Base-by-base conservation (phyloP, 176 grass and related monocot species). In the Miscanthus lutarioriparius region DNA sequence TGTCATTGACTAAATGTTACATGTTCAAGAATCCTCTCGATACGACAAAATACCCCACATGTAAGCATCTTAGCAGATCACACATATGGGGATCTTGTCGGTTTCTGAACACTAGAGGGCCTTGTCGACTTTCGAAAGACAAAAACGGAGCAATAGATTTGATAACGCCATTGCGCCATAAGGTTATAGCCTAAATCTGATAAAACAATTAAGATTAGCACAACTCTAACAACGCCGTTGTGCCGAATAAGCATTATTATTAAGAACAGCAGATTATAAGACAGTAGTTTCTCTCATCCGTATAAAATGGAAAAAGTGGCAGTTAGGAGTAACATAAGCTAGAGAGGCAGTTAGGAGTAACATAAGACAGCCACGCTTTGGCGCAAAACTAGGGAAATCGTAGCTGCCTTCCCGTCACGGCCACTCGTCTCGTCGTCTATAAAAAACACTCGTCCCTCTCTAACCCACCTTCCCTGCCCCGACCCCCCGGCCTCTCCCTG, bases 391-490 rank as follows among this genome's bases (percentile, higher is more conserved):
- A 13, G 73, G 73, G 10, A 35, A 56, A 76, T 19, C 17, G 5
- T 35, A 15, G 44, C 17, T 20, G 44, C 74, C 10, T 16, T 7
- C 45, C 69, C 69, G 20, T 12, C 69, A 44, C 69, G 69, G n/a
- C 39, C 68, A 25, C 68, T 25, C 48, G 45, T 54, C 82, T 80
- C 8, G 37, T 74, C 38, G 87, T 5, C 79, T 90, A 90, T 83
- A 90, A 87, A 84, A 80, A 79, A 83, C 75, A 67, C 67, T 82
- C 85, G 53, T 81, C 83, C 66, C n/a, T 38, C 82, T 77, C 44
- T 38, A 80, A 59, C 82, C 80, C 67, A 10, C 45, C 83, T 76
- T 63, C 64, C 77, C 81, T 75, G 1, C 25, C 68, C 84, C 68
- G 39, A 63, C 45, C 85, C 27, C 80, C 27, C 80, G 32, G 15